Base-by-base conservation (phyloP, 805 yeast species). In the Candida suzukii region DNA sequence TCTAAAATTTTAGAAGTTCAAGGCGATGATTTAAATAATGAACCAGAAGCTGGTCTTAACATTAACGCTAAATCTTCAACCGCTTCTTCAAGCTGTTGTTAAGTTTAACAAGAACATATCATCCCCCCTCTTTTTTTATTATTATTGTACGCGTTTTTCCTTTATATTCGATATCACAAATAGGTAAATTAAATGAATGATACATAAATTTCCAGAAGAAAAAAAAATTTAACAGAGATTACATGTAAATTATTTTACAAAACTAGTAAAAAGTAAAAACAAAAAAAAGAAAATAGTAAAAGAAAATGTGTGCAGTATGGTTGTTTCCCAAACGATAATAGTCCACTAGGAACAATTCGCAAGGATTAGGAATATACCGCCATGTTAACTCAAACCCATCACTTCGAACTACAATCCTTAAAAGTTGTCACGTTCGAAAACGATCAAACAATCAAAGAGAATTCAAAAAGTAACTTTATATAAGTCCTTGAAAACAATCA, bases 321-420 rank as follows among this genome's bases (percentile, higher is more conserved):
- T 90, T 90, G 64, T 86, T 86, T 88, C 98, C 91, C 96, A 86
- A 87, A 80, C 93, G 95, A 83, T 81, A 78, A 91, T 73, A 79
- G 95, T 80, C 93, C 71, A 76, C 72, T 46, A 54, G 49, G 57
- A 84, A 79, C 83, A 85, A 78, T 84, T 74, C 95, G 95, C 83
- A 90, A 91, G 79, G 96, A 88, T 75, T 84, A 91, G 98, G 98
- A 91, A 91, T 91, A 91, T 91, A 95, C 91, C 78, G 96, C 95
- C 71, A 68, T 81, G 74, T 64, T 64, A 33, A 34, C 35, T 26
- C 19, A 64, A 38, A 44, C 67, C 75, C 68, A 68, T 83, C 47
- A 46, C 44, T 73, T 70, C 83, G 85, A 81, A 79, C 86, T 80
- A 77, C 58, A 73, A 68, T 63, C 41, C 30, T 22, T 35, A 24